Conservation (phyloP, 768 basidiomycete genomes). For the Pulveroboletus sp. region DNA sequence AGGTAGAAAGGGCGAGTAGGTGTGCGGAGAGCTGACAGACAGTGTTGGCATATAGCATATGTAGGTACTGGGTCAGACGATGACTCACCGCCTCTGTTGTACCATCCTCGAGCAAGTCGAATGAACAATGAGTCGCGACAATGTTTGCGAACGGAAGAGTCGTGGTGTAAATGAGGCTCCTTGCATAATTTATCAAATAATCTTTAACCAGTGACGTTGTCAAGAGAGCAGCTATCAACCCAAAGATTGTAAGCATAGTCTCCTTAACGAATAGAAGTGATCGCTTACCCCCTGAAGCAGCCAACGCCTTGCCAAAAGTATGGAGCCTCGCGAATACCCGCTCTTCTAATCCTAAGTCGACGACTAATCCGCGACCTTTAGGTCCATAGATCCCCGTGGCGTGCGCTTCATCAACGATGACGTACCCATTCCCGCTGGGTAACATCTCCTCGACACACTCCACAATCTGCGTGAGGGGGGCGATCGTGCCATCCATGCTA, state of each 20-base stretch:
- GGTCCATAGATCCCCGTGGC: slow-evolving; percentile 88
- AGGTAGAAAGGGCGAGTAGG: slow-evolving; percentile 19
- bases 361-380: slow-evolving; percentile 72
- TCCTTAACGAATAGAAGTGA: background rate
- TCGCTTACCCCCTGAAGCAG: slow-evolving; percentile 76
- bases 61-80: background rate
- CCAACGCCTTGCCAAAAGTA: slow-evolving; percentile 93
- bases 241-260: background rate
- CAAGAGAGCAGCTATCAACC: slow-evolving; percentile 65
- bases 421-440: slow-evolving; percentile 60
- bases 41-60: slow-evolving; percentile 32
- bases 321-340: slow-evolving; percentile 76
- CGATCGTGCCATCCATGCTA: slow-evolving; percentile 94
- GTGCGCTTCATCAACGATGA: slow-evolving; percentile 93
- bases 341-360: slow-evolving; percentile 63
- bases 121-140: slow-evolving; percentile 70
- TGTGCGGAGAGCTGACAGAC: slow-evolving; percentile 25
- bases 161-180: slow-evolving; percentile 91
- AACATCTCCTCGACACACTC: slow-evolving; percentile 59
- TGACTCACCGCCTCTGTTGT: slow-evolving; percentile 49
- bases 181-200: slow-evolving; percentile 90
- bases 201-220: slow-evolving; percentile 69
- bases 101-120: slow-evolving; percentile 74
- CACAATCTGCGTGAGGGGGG: slow-evolving; percentile 69
- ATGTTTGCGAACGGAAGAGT: slow-evolving; percentile 75